Evolutionary conservation across 1,284 basidiomycete genomes (phyloP), one percentile per base, ranked within the genome.

Genomic region (Tylopilus sp.): DNA sequence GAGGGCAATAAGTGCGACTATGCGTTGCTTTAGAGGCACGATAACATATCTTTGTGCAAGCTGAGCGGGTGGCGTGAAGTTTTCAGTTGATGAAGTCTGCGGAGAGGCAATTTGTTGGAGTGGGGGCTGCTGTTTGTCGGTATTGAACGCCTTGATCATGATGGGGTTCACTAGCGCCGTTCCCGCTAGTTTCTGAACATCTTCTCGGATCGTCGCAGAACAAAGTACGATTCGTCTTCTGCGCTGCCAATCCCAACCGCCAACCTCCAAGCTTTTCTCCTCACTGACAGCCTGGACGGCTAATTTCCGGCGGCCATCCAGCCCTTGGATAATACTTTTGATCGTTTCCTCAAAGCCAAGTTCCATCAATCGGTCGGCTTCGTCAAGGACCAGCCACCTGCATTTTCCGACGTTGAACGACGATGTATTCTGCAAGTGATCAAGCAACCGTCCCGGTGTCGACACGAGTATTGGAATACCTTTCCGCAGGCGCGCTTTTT

Each of bases 291-390:
- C 89, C 55, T 86, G 80, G 28, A 86, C 71, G 28, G 85, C 91
- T 25, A 89, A 77, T 60, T 80, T 84, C 53, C 80, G 70, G 52
- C 92, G 76, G 0, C 91, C 91, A 49, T 96, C 91, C 13, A 97
- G 68, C 12, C 88, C 85, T 60, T 86, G 82, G 46, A 98, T 72
- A 58, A 99, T 97, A 0, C 92, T 94, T 41, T 79, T 81, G 41
- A 99, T 80, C 11, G 96, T 92, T 35, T 90, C 86, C 60, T 93
- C 92, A 59, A 99, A 99, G 1, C 96, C 96, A 73, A 98, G 86
- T 63, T 98, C 95, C 78, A 99, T 98, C 11, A 98, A 75, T 49
- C 95, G 75, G 71, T 99, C 97, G 3, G 97, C 96, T 72, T 99
- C 97, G 64, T 99, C 97, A 26, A 99, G 80, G 1, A 99, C 86